A percentile compares a stretch with the other conserved stretches of the same genome.
Conservation (phyloP, 2,329 filamentous ascomycete genomes). For the Aspergillus carbonarius region DNA sequence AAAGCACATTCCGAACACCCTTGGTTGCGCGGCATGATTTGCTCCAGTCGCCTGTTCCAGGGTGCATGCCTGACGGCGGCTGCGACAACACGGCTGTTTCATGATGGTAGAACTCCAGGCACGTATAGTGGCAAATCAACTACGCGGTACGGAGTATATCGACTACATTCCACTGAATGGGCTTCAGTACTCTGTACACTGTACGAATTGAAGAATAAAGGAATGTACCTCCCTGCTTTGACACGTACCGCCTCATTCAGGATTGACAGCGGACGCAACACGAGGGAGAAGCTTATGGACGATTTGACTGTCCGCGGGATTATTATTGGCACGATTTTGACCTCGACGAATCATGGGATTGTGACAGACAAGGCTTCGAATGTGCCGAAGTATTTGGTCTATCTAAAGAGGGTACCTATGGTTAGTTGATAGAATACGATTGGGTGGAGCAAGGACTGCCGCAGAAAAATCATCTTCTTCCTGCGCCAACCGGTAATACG, state of each 20-base stretch:
- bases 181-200: conserved; percentile 4
- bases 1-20: neutral
- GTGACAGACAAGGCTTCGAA: conserved; percentile 48
- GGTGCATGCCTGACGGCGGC: neutral
- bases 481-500: neutral
- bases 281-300: conserved; percentile 36
- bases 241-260: conserved; percentile 42
- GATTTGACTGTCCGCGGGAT: conserved; percentile 27
- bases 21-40: conserved; percentile 8
- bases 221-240: conserved; percentile 47
- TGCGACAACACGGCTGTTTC: neutral
- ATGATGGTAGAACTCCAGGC: neutral
- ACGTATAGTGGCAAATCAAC: too few species aligned
- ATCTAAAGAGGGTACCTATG: neutral
- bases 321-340: conserved; percentile 46
- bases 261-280: conserved; percentile 42
- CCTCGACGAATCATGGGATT: conserved; percentile 43
- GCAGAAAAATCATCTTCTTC: conserved; percentile 15
- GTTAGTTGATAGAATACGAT: conserved; percentile 6
- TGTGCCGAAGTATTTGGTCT: conserved; percentile 29
- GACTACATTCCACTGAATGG: conserved; percentile 3
- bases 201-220: neutral
- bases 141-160: too few species aligned
- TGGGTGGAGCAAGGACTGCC: neutral
- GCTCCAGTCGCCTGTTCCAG: neutral